A percentile compares a stretch with the other conserved stretches of the same genome.
phyloP scores from a whole-genome alignment of 345 rosid genomes.

The Camelina sativa region DNA sequence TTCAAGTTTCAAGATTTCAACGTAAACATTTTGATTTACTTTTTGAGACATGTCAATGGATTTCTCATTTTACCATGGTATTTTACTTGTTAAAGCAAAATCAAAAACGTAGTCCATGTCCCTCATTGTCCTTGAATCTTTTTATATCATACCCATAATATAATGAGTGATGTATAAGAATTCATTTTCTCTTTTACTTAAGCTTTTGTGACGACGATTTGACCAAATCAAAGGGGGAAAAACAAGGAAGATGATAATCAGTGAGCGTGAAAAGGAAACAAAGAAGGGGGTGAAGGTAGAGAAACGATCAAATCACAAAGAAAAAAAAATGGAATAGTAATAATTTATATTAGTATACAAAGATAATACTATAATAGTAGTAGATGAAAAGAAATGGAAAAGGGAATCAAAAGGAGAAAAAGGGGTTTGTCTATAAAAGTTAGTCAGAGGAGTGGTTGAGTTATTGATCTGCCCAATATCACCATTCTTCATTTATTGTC shows the following conservation, averaged over 20 bases:
- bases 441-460: constrained; percentile 88
- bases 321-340: background rate
- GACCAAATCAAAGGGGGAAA: constrained; percentile 28
- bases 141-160: background rate
- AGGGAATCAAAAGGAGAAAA: constrained; percentile 61
- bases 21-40: constrained; percentile 46
- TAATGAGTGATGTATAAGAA: background rate
- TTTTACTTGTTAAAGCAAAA: constrained; percentile 40
- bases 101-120: background rate
- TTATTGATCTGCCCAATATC: constrained; percentile 68
- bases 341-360: background rate
- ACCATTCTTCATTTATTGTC: constrained; percentile 51
- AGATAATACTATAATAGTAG: constrained; percentile 1
- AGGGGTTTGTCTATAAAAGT: constrained; percentile 45
- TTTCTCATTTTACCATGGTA: constrained; percentile 37
- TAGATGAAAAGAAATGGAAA: constrained; percentile 42
- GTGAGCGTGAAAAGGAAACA: constrained; percentile 28
- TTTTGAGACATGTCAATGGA: constrained; percentile 50
- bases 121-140: background rate
- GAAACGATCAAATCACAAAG: constrained; percentile 35
- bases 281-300: background rate
- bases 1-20: constrained; percentile 48
- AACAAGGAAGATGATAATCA: constrained; percentile 30
- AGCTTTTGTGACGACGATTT: constrained; percentile 8
- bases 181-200: background rate